Evolutionary conservation across 331 rosid genomes (phyloP), one percentile per base, ranked within the genome.

Genomic region (Pyrus hybrid): DNA sequence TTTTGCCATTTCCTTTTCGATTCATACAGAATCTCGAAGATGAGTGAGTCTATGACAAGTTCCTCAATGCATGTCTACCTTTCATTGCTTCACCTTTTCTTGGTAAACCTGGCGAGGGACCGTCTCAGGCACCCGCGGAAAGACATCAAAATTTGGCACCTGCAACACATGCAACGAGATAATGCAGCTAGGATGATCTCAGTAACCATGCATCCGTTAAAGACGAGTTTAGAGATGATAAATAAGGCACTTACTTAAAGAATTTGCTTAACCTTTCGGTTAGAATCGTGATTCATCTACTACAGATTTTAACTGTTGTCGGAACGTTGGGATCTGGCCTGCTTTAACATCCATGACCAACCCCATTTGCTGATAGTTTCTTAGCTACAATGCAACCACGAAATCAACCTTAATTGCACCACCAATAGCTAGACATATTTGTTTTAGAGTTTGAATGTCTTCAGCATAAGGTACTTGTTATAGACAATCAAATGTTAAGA

Each of bases 281-380:
- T 41, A 69, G 45, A 58, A 21, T 82, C 80, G 87, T 41, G 87
- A 41, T 74, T 90, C 85, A 74, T 76, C 76, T 51, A 90, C 80
- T 60, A 87, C 63, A 76, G 87, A 80, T 51, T 63, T 83, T 76
- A 94, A 83, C 80, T 87, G 87, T 76, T 83, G 81, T 41, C 88
- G 86, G 85, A 94, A 90, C 64, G 83, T 16, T 28, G 89, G 69
- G 62, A 94, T 76, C 77, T 86, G 85, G 58, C 68, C 85, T 67
- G 91, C 93, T 78, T 86, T 84, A 65, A 90, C 77, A 9, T 71
- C 88, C 97, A 94, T 89, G 79, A 89, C 91, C 72, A 90, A 76
- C 26, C 97, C 97, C 85, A 79, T 84, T 23, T 76, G 62, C 83
- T 67, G 75, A 82, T 90, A 89, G 77, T 81, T 88, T 78, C 74